Conservation (phyloP, 768 basidiomycete genomes). For the Dendrothele bispora region DNA sequence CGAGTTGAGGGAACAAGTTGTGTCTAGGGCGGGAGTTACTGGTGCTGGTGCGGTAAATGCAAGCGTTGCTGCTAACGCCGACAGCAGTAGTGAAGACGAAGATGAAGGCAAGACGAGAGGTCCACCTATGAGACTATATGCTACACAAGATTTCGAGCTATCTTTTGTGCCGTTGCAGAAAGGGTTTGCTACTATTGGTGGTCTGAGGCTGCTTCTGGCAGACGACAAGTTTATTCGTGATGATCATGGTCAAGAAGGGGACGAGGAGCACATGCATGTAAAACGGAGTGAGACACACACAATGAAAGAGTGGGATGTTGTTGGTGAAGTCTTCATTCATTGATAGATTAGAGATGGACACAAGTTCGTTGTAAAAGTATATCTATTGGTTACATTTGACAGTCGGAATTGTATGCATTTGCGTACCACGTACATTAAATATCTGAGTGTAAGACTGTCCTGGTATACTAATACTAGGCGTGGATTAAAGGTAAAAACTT, state of each 20-base stretch:
- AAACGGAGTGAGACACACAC: conserved; percentile 39
- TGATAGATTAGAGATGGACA: no score
- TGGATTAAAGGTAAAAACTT: no score
- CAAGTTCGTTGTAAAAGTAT: no score
- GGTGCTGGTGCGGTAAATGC: no score
- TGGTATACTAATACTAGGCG: no score
- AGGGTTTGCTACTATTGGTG: conserved; percentile 68
- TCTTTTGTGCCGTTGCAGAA: conserved; percentile 55
- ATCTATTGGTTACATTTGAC: no score
- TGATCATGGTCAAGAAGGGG: conserved; percentile 24
- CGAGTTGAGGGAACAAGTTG: conserved; percentile 25
- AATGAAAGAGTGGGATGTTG: conserved; percentile 70
- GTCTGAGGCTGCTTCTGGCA: conserved; percentile 66
- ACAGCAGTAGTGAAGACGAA: no score
- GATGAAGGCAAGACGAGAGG: conserved; percentile 9
- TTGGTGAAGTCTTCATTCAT: conserved; percentile 75
- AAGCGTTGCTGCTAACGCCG: no score
- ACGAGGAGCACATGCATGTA: conserved; percentile 16
- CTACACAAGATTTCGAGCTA: conserved; percentile 60
- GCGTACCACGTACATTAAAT: no score
- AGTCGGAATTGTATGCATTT: no score
- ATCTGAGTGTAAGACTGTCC: no score
- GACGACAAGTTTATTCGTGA: conserved; percentile 53
- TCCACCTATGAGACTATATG: conserved; percentile 29
- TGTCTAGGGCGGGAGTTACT: neutral